Evolutionary conservation across 352 stramenopile genomes (phyloP), one percentile per base, ranked within the genome.

Genomic region (Pythium guiyangense): DNA sequence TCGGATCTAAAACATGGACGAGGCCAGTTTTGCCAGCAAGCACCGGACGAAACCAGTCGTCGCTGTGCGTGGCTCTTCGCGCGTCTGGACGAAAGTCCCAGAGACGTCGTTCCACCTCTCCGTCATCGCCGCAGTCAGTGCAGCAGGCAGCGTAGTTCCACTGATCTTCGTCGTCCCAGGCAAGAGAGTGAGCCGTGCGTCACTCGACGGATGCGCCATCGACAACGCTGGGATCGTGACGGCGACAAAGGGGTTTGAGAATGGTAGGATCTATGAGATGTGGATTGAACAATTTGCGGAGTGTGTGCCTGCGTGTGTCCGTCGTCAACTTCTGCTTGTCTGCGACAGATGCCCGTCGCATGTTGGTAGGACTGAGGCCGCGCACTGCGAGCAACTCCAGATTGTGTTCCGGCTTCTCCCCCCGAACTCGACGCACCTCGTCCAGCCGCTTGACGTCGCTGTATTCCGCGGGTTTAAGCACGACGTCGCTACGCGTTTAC

Each of bases 261-360:
- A 52, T 18, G 27, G 22, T 4, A 42, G 3, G 6, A 42, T 34
- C 29, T 42, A 42, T n/a, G n/a, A n/a, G 29, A 6, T 52, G 6
- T 52, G 27, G 47, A 26, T 52, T 29, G 6, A 42, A 17, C 47
- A 52, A 9, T 52, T 42, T 15, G 27, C 27, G 1, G 27, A 52
- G 11, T 37, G 18, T 29, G 18, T n/a, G n/a, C 31, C 18, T n/a
- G 3, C 14, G 15, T 0, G 5, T 8, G 22, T 34, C 8, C 29
- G 5, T 42, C 5, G 27, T 6, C 6, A 26, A 0, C 15, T 27
- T 6, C 17, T 52, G 1, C 48, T 40, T 1, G 26, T 42, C 6
- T 52, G 48, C 18, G 17, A 43, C n/a, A 29, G 18, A 17, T 52
- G 48, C 27, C 17, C 48, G 29, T 52, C 48, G 12, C 26, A 52